These are phyloP conservation scores for Populus hybrid DNA, from an alignment of 441 rosid species.

Conservation along the genomic window DNA sequence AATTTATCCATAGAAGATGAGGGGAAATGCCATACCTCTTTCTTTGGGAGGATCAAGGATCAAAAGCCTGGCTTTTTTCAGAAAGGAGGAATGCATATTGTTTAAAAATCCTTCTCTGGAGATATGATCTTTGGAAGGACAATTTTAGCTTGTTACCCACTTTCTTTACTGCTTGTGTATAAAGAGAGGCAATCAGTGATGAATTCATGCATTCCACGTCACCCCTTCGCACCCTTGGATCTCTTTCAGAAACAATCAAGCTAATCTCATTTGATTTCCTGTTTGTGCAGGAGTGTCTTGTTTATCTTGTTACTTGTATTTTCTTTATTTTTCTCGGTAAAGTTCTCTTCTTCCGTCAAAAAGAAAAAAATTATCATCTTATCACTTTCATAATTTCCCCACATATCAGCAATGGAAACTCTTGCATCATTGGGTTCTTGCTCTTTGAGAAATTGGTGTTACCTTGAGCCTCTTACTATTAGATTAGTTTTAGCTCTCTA, in stretches of 20 bases:
- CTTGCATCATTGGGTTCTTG: too few relatives aligned
- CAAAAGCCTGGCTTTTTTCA: background rate
- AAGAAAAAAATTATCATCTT: too few relatives aligned
- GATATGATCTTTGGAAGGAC: background rate
- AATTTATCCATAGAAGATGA: background rate
- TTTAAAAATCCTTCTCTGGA: background rate
- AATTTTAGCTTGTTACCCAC: background rate
- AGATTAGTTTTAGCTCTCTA: background rate
- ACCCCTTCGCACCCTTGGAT: too few relatives aligned
- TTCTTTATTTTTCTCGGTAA: too few relatives aligned
- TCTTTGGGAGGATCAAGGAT: background rate
- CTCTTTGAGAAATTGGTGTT: background rate
- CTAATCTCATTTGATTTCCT: too few relatives aligned
- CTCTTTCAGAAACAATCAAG: too few relatives aligned
- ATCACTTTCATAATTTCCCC: too few relatives aligned
- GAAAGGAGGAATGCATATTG: background rate
- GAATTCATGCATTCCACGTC: background rate
- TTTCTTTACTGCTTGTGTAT: background rate
- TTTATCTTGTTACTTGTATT: too few relatives aligned
- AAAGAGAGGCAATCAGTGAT: background rate
- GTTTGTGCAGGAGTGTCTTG: too few relatives aligned
- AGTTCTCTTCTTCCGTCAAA: too few relatives aligned
- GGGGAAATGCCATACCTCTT: background rate
- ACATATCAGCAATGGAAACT: background rate
- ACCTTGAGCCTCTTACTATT: background rate